A percentile compares a stretch with the other conserved stretches of the same genome.
Conservation (phyloP, 345 rosid species). For the Bruguiera sexangula region DNA sequence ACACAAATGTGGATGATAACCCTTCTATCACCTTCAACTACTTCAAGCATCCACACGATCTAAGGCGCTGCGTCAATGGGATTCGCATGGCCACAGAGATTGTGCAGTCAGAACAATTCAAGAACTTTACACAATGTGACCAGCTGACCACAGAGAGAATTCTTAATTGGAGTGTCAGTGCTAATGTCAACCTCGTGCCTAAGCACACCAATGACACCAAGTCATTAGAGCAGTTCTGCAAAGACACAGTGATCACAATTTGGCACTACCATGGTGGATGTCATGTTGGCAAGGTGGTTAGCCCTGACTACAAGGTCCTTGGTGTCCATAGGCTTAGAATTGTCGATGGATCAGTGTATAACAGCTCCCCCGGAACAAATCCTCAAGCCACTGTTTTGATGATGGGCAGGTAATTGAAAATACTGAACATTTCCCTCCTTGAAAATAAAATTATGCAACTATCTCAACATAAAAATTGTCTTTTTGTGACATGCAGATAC, state of each 20-base stretch:
- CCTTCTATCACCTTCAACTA: conserved; percentile 91
- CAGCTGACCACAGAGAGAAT: conserved; percentile 51
- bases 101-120: conserved; percentile 58
- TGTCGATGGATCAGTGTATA: conserved; percentile 76
- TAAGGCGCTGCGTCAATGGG: conserved; percentile 68
- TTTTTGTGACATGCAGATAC: conserved; percentile 53
- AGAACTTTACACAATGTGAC: conserved; percentile 53
- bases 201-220: conserved; percentile 70
- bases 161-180: conserved; percentile 62
- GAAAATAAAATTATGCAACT: not conserved
- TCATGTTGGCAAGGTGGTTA: conserved; percentile 78
- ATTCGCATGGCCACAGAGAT: conserved; percentile 55
- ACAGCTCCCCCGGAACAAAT: conserved; percentile 90
- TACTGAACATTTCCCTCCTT: not conserved
- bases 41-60: conserved; percentile 72
- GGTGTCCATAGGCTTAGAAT: conserved; percentile 68
- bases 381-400: conserved; percentile 96
- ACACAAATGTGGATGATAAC: conserved; percentile 69
- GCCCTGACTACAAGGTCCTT: conserved; percentile 47
- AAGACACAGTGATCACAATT: conserved; percentile 85
- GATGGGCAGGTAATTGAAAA: conserved; percentile 81
- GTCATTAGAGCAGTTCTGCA: conserved; percentile 93
- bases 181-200: conserved; percentile 79
- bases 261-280: conserved; percentile 99
- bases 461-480: not conserved